Base-by-base conservation (phyloP, 108 stramenopile genomes). In the Discostella stelligeroides region DNA sequence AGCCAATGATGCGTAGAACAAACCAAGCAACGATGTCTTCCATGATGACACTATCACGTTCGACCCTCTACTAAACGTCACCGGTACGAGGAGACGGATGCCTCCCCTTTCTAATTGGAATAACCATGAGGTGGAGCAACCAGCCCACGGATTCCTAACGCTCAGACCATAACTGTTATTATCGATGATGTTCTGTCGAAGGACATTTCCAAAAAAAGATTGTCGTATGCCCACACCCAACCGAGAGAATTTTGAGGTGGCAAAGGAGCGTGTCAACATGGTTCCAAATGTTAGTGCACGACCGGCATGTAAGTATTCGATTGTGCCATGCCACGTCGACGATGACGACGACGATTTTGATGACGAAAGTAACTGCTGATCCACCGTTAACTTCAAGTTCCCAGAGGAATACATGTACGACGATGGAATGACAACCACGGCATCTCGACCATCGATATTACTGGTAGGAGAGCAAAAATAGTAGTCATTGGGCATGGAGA, bases 21-120 rank as follows among this genome's bases (percentile, higher is more conserved):
- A 3, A 27, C 73, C 18, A 10, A 69, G 7, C 10, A 59, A 60
- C 17, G 73, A 74, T 12, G 61, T 66, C 68, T 63, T 70, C 20
- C 68, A 15, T 14, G 72, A 56, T 27, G 43, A 17, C 8, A 51
- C 55, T 4, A 40, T 6, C 0, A 67, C 67, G 38, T 45, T n/a
- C 34, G 34, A 34, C 6, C 34, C 34, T 34, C 34, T 6, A 34
- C 34, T 6, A 27, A 74, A 63, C 30, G 67, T 60, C 11, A 79
- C 30, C 4, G 78, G 78, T 18, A 79, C 59, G 0, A 51, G 29
- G 2, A 74, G 12, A 14, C 57, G 49, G 12, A 66, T 49, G 48
- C 62, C 78, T 46, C 78, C 78, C 62, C 78, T 58, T 45, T 79
- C 60, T 9, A 79, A 34, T 45, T 69, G 78, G 39, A 79, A 53